Conservation (phyloP, 768 basidiomycete genomes). For the Phylloporus sp. region DNA sequence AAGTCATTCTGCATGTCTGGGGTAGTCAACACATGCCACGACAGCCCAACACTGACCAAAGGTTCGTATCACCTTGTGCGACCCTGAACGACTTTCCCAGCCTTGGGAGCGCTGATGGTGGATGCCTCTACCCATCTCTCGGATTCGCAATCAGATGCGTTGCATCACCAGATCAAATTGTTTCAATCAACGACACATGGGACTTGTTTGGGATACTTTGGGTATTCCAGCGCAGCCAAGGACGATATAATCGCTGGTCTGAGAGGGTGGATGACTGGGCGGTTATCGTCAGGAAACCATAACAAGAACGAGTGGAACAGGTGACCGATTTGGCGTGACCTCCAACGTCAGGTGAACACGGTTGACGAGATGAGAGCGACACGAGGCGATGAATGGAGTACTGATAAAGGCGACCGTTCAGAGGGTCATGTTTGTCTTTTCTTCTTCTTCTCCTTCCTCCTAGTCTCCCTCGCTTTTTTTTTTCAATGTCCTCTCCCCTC, state of each 20-base stretch:
- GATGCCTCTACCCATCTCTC: neutral
- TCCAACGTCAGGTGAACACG: slow-evolving; percentile 16
- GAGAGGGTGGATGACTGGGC: too few relatives aligned
- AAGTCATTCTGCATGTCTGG: too few relatives aligned
- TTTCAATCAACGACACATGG: slow-evolving; percentile 15
- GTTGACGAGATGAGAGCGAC: slow-evolving; percentile 6
- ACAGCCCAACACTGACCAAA: too few relatives aligned
- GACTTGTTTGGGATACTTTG: neutral
- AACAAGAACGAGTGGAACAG: slow-evolving; percentile 8
- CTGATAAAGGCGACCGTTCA: slow-evolving; percentile 11
- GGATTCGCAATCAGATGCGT: neutral
- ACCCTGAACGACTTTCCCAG: neutral
- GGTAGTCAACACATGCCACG: too few relatives aligned
- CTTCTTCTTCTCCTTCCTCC: neutral
- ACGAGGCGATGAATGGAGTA: slow-evolving; percentile 9
- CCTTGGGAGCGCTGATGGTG: neutral
- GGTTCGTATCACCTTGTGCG: neutral
- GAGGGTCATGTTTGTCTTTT: neutral
- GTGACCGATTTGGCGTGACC: slow-evolving; percentile 7
- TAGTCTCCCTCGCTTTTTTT: neutral
- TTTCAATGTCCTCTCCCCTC: neutral
- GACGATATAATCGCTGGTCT: too few relatives aligned
- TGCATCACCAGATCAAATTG: slow-evolving; percentile 4
- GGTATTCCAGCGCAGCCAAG: neutral
- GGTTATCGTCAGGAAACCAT: too few relatives aligned